Evolutionary conservation across 2,329 filamentous ascomycete species (phyloP), one percentile per base, ranked within the genome.

Genomic region (Exophiala sideris): DNA sequence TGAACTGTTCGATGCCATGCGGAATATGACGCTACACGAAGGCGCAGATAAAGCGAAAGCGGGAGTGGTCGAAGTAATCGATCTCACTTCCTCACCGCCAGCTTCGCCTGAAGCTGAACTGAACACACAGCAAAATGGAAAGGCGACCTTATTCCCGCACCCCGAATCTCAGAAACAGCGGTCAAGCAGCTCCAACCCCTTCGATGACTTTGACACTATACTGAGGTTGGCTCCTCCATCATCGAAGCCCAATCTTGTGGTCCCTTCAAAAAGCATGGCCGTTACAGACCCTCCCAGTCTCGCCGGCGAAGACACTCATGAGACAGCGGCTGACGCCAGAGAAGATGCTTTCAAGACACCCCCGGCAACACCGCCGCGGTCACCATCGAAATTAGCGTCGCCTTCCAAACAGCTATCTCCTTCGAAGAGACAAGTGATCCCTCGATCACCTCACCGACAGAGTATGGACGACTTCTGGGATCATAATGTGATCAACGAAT

Each of bases 381-480:
- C 55, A 12, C 54, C 54, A 6, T 54, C 57, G 8, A 64, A 62
- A 50, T 53, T 61, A 18, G 61, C 56, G 39, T 64, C 62, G 33
- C 62, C 62, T 10, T 59, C 60, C 12, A 63, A 64, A 42, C 56
- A 71, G 70, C 68, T 70, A 18, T 80, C 78, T 11, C 79, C 79
- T 2, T 74, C 73, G 1, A 79, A 81, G 61, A 64, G 67, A 16
- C 57, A 65, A 16, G 64, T 67, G 0, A 76, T 81, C 40, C 79
- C 78, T 6, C 74, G 74, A 5, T 76, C 77, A 5, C 78, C 78
- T 1, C 70, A 77, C 50, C 70, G 75, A 45, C 74, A 76, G 33
- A 79, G 73, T 56, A 70, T 75, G 21, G 79, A 82, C 60, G 75
- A 71, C 1, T 82, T 82, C 63, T 82, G 79, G 79, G 75, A 72